A percentile compares a stretch with the other conserved stretches of the same genome.
phyloP scores from a whole-genome alignment of 257 asterid genomes.

The Hygrophila difformis region DNA sequence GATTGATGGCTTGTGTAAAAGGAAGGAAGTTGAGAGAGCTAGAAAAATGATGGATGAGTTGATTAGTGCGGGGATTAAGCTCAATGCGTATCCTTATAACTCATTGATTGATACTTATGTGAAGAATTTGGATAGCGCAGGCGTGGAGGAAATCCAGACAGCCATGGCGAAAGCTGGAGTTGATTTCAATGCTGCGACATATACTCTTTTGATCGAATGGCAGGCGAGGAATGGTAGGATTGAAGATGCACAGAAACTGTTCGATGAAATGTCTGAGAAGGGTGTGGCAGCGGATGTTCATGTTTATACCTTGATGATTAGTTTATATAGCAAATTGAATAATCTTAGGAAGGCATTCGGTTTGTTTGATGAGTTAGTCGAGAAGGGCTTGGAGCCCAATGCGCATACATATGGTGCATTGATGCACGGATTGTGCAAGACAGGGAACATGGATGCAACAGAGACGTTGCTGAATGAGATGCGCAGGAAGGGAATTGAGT shows the following conservation, averaged over 20 bases:
- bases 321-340: constrained; percentile 37
- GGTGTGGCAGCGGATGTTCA: constrained; percentile 45
- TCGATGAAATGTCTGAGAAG: constrained; percentile 49
- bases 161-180: constrained; percentile 58
- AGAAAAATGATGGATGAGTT: constrained; percentile 42
- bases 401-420: constrained; percentile 66
- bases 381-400: constrained; percentile 56
- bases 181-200: constrained; percentile 49
- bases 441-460: constrained; percentile 63
- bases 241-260: constrained; percentile 50
- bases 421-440: constrained; percentile 58
- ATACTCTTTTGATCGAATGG: constrained; percentile 51
- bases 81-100: constrained; percentile 54
- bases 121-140: constrained; percentile 34
- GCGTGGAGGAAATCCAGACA: constrained; percentile 35
- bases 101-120: constrained; percentile 56
- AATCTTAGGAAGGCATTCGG: constrained; percentile 49
- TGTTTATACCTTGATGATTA: constrained; percentile 52
- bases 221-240: constrained; percentile 22
- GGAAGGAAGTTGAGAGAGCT: constrained; percentile 44
- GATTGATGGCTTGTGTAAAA: constrained; percentile 53
- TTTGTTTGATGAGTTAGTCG: constrained; percentile 61
- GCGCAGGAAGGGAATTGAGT: constrained; percentile 63
- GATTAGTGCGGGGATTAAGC: constrained; percentile 48
- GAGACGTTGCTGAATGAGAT: constrained; percentile 61